These are phyloP conservation scores for Tolypocladium sp. DNA, from an alignment of 2,329 filamentous ascomycete species.

Conservation along the genomic window DNA sequence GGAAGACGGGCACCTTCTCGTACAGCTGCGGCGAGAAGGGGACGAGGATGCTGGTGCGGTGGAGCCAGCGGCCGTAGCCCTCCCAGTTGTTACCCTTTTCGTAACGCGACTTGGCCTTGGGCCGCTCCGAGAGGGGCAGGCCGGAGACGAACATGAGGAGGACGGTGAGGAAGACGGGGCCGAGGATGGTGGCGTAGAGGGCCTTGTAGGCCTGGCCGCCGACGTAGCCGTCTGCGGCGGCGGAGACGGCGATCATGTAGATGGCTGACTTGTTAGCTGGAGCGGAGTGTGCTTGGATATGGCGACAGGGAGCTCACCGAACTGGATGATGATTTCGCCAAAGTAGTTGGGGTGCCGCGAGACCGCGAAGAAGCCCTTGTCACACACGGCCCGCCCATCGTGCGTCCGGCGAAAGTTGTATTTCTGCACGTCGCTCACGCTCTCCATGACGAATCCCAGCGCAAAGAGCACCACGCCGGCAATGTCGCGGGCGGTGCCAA, in stretches of 20 bases:
- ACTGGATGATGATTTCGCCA: conserved; percentile 63
- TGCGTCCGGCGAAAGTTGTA: conserved; percentile 49
- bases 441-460: conserved; percentile 54
- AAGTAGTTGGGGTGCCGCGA: conserved; percentile 67
- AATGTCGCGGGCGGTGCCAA: conserved; percentile 57
- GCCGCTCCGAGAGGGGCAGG: conserved; percentile 56
- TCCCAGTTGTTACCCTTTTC: conserved; percentile 56
- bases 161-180: conserved; percentile 53
- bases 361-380: conserved; percentile 54
- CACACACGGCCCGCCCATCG: conserved; percentile 41
- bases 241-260: conserved; percentile 59
- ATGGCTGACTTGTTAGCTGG: conserved; percentile 36
- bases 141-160: conserved; percentile 64
- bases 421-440: conserved; percentile 55
- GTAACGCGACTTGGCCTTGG: conserved; percentile 62
- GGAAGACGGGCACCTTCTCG: conserved; percentile 44
- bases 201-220: conserved; percentile 49
- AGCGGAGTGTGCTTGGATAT: not conserved
- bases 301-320: conserved; percentile 36
- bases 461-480: conserved; percentile 53
- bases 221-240: conserved; percentile 49
- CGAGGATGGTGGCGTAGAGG: conserved; percentile 57
- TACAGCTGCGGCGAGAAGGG: conserved; percentile 60
- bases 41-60: conserved; percentile 60
- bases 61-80: conserved; percentile 51